phyloP scores from a whole-genome alignment of 2,329 filamentous ascomycete genomes.

The Talaromyces sp. region DNA sequence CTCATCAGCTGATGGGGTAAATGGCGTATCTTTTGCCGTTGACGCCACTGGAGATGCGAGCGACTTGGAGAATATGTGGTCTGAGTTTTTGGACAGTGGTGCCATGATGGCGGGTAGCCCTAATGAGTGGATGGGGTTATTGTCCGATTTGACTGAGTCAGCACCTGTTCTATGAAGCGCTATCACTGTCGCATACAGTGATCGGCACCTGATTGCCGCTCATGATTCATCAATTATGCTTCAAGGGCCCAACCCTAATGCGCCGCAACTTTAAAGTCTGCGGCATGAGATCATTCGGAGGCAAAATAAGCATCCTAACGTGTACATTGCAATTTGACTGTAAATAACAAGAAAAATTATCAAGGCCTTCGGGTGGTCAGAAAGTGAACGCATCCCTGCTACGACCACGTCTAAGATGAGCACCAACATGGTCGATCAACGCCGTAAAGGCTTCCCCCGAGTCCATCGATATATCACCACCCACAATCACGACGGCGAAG shows the following conservation, averaged over 20 bases:
- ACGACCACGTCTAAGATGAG: not conserved
- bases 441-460: conserved; percentile 28
- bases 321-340: not conserved
- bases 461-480: conserved; percentile 40
- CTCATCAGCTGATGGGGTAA: not conserved
- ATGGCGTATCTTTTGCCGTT: not conserved
- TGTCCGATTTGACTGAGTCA: conserved; percentile 28
- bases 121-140: conserved; percentile 31
- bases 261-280: conserved; percentile 7
- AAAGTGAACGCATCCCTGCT: not conserved
- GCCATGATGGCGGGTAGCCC: conserved; percentile 23
- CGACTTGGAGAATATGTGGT: conserved; percentile 33
- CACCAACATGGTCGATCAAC: conserved; percentile 20
- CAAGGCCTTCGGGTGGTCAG: not conserved
- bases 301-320: not conserved
- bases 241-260: not conserved
- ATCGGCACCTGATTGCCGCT: not conserved
- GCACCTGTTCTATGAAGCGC: not conserved
- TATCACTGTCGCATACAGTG: not conserved
- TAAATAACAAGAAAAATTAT: too few species aligned
- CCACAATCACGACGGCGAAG: conserved; percentile 36
- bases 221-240: not conserved
- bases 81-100: conserved; percentile 30
- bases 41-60: conserved; percentile 9
- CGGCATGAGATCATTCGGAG: conserved; percentile 14